Conservation (phyloP, 2,329 filamentous ascomycete species). For the Sporothrix curviconia region DNA sequence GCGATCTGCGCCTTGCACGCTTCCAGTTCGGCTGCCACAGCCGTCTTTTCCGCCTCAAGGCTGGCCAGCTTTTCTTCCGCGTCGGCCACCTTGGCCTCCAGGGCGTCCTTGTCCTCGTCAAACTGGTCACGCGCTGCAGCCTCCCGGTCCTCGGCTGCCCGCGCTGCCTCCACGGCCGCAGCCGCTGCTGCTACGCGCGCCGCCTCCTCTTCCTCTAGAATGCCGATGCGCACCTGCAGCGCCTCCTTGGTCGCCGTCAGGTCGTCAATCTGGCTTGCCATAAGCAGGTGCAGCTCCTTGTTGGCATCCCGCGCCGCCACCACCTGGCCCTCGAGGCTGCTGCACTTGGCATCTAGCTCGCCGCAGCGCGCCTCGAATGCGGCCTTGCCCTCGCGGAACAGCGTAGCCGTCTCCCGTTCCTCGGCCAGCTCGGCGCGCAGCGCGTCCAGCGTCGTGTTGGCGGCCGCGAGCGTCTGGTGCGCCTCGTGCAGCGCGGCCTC, state of each 20-base stretch:
- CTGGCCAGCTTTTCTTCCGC: not conserved
- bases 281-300: slow-evolving; percentile 15
- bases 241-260: slow-evolving; percentile 15
- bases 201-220: slow-evolving; percentile 7
- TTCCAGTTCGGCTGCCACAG: not conserved
- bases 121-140: not conserved
- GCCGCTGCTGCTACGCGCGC: not conserved
- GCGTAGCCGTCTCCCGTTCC: not conserved
- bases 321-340: slow-evolving; percentile 15
- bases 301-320: slow-evolving; percentile 6
- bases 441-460: not conserved
- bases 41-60: slow-evolving; percentile 6
- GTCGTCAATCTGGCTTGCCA: slow-evolving; percentile 16
- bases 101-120: not conserved
- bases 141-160: not conserved
- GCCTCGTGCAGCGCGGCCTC: not conserved
- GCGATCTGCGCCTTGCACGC: not conserved
- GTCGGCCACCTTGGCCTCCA: slow-evolving; percentile 1
- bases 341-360: slow-evolving; percentile 11
- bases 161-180: not conserved
- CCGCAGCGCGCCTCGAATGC: slow-evolving; percentile 2
- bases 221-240: slow-evolving; percentile 11
- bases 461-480: not conserved
- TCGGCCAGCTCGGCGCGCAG: not conserved
- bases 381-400: slow-evolving; percentile 1